Evolutionary conservation across 163 green algal genomes (phyloP).

Genomic region (Volvox carteri): DNA sequence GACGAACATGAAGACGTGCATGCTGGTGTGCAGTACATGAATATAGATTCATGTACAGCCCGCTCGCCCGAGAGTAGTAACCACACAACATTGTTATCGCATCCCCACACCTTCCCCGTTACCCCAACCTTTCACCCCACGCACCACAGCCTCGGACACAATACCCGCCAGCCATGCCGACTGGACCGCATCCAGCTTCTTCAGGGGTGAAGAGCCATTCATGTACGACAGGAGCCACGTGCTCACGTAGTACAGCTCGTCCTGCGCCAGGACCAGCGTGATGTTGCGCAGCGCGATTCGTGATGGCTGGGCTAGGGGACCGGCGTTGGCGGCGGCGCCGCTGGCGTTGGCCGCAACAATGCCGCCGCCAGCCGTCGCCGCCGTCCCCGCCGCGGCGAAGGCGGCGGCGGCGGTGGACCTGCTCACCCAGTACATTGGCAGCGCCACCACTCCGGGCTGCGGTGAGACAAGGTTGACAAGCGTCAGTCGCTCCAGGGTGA

Average conservation of each 20-base stretch:
- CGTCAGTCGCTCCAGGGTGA: slow-evolving; percentile 13
- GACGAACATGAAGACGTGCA: too few species aligned
- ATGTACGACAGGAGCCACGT: not conserved
- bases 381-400: too few species aligned
- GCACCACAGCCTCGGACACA: not conserved
- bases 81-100: too few species aligned
- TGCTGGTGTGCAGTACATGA: too few species aligned
- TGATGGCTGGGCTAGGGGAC: too few species aligned
- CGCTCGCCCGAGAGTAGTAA: too few species aligned
- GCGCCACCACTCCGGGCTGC: slow-evolving; percentile 1
- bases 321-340: too few species aligned
- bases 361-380: not conserved
- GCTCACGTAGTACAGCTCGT: slow-evolving; percentile 34
- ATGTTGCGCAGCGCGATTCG: not conserved
- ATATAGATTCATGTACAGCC: too few species aligned
- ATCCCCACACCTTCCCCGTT: too few species aligned
- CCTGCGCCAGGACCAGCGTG: not conserved
- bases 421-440: not conserved
- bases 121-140: too few species aligned
- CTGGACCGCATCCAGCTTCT: not conserved
- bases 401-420: not conserved
- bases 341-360: not conserved
- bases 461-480: slow-evolving; percentile 23
- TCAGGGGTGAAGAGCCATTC: not conserved
- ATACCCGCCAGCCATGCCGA: not conserved